A percentile compares a stretch with the other conserved stretches of the same genome.
Evolutionary conservation across 495 filamentous ascomycete species (phyloP).

Genomic region (Penicillium verhagenii): DNA sequence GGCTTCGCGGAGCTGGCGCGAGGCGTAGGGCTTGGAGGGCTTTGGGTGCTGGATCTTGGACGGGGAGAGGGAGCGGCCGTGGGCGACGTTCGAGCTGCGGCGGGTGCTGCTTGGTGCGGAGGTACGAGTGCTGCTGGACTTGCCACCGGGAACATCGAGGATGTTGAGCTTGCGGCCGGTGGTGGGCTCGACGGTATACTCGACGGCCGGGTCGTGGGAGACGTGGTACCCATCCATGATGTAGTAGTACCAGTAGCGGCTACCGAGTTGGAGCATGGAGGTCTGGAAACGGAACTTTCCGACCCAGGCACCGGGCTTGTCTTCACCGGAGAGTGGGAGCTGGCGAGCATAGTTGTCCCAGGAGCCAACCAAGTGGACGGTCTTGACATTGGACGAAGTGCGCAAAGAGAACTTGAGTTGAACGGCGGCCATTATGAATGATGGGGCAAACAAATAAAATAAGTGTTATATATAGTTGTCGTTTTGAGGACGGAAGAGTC

Average conservation of each 20-base stretch:
- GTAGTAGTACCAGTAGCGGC: slow-evolving; percentile 99
- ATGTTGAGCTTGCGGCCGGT: slow-evolving; percentile 91
- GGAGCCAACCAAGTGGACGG: slow-evolving; percentile 94
- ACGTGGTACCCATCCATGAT: slow-evolving; percentile 99
- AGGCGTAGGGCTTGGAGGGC: slow-evolving; percentile 81
- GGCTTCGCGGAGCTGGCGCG: slow-evolving; percentile 76
- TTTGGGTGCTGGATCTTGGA: slow-evolving; percentile 89
- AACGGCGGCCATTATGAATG: slow-evolving; percentile 73
- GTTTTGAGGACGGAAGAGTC: slow-evolving; percentile 22
- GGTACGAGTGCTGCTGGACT: slow-evolving; percentile 21
- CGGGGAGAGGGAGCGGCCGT: slow-evolving; percentile 80
- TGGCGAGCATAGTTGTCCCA: slow-evolving; percentile 97
- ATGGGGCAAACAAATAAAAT: slow-evolving; percentile 24
- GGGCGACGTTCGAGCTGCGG: slow-evolving; percentile 63
- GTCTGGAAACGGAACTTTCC: slow-evolving; percentile 96
- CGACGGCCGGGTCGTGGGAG: slow-evolving; percentile 90
- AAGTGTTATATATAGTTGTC: slow-evolving; percentile 23
- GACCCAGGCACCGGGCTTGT: slow-evolving; percentile 84
- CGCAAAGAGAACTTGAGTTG: slow-evolving; percentile 89
- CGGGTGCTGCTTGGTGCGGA: slow-evolving; percentile 25
- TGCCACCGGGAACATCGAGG: slow-evolving; percentile 61
- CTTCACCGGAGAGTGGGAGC: slow-evolving; percentile 85
- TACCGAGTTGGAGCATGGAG: slow-evolving; percentile 74
- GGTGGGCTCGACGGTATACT: slow-evolving; percentile 90
- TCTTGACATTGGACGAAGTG: slow-evolving; percentile 95